A percentile compares a stretch with the other conserved stretches of the same genome.
Evolutionary conservation across 1,284 basidiomycete genomes (phyloP).

Genomic region (Trichosporon sp.): DNA sequence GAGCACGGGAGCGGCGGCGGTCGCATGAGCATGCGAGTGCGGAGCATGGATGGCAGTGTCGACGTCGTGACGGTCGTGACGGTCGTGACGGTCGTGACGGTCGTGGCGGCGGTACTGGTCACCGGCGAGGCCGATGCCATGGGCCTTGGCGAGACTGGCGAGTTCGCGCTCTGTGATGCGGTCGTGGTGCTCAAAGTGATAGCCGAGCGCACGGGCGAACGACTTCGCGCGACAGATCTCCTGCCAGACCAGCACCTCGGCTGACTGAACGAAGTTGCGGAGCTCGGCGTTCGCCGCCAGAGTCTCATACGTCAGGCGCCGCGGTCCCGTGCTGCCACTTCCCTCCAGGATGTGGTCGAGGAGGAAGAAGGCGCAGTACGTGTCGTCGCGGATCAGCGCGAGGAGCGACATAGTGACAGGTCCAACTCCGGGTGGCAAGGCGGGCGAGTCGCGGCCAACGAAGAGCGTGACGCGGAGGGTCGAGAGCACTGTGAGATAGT

Average conservation of each 20-base stretch:
- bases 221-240: conserved; percentile 38
- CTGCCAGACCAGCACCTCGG: conserved; percentile 35
- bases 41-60: background rate
- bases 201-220: conserved; percentile 32
- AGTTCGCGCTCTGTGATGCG: conserved; percentile 25
- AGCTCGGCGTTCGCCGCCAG: background rate
- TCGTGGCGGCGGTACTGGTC: background rate
- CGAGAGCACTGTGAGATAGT: conserved; percentile 41
- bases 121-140: conserved; percentile 13
- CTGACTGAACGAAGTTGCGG: conserved; percentile 19
- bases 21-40: background rate
- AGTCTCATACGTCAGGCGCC: background rate
- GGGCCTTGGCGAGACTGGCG: conserved; percentile 20
- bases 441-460: conserved; percentile 8
- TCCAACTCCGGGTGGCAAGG: conserved; percentile 11
- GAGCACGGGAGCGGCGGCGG: background rate
- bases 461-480: conserved; percentile 37
- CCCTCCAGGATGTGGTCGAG: conserved; percentile 28
- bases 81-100: background rate
- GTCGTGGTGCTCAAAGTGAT: conserved; percentile 21
- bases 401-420: conserved; percentile 35
- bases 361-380: conserved; percentile 35
- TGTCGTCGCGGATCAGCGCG: conserved; percentile 30
- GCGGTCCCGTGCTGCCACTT: background rate
- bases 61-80: background rate